Base-by-base conservation (phyloP, 2,329 filamentous ascomycete genomes). In the Ophiognomonia clavigignenti-juglandacearum region DNA sequence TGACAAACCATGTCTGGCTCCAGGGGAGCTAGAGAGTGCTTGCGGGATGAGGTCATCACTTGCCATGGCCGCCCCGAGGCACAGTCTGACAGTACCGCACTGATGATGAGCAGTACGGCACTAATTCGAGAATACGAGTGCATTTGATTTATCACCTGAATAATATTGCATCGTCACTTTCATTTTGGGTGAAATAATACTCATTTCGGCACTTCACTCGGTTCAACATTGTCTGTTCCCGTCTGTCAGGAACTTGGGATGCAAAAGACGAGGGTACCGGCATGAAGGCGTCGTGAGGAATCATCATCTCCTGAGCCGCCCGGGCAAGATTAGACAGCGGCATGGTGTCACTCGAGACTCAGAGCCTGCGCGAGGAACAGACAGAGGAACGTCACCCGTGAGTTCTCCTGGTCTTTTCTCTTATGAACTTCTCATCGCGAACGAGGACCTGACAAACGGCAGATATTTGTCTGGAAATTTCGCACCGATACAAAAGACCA, bases 401-500 rank as follows among this genome's bases (percentile, higher is more conserved):
- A 38, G 31, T n/a, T n/a, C n/a, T n/a, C n/a, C n/a, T n/a, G n/a
- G n/a, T n/a, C 29, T 32, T 8, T 29, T 9, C 14, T 13, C 34
- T 8, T 4, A 16, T n/a, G 18, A 3, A 14, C 14, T 35, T 35
- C 13, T 16, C 14, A 35, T 5, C 32, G 19, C 4, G 7, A 35
- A 16, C 4, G 19, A 4, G 6, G 50, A 20, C 3, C 20, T 18
- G 13, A 39, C n/a, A n/a, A n/a, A 5, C 10, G 29, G 6, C 52
- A 77, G 74, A 18, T 85, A 84, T 54, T 71, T 86, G 1, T 70
- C 73, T 6, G 84, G 84, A 38, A 88, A 88, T 60, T 88, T 86
- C 59, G 83, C 83, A 0, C 83, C 85, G 0, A 75, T 86, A 2
- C 72, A 78, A 5, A 69, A 69, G 42, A 78, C 73, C 32, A 67